These are phyloP conservation scores for Paramyrothecium sp. DNA, from an alignment of 2,329 filamentous ascomycete species.

Conservation along the genomic window DNA sequence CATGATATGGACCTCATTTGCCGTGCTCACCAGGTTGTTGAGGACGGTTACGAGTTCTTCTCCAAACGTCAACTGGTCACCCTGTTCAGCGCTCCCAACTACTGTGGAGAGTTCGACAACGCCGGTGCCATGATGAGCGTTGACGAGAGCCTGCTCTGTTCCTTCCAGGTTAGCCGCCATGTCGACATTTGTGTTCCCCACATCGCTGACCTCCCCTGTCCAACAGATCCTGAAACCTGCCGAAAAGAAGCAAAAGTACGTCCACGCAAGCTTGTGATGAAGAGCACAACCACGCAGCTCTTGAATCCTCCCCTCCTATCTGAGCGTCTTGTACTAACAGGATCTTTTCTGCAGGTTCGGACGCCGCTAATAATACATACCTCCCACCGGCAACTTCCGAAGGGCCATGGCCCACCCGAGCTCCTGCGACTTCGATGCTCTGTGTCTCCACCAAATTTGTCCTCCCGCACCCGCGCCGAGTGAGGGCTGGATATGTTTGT, in stretches of 20 bases:
- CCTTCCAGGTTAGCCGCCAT: slow-evolving; percentile 76
- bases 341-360: slow-evolving; percentile 85
- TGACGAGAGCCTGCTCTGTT: slow-evolving; percentile 96
- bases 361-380: slow-evolving; percentile 69
- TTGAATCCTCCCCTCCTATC: background rate
- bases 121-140: slow-evolving; percentile 99
- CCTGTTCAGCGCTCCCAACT: slow-evolving; percentile 96
- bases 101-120: slow-evolving; percentile 99
- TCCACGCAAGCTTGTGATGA: slow-evolving; percentile 61
- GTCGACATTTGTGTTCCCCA: background rate
- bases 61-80: slow-evolving; percentile 97
- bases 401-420: slow-evolving; percentile 11
- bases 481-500: slow-evolving; percentile 26
- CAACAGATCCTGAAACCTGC: slow-evolving; percentile 93
- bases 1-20: slow-evolving; percentile 99
- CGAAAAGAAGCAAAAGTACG: slow-evolving; percentile 99
- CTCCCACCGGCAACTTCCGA: background rate
- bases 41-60: slow-evolving; percentile 99
- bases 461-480: slow-evolving; percentile 23
- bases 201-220: background rate
- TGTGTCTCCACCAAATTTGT: slow-evolving; percentile 23
- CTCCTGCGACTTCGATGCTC: slow-evolving; percentile 18
- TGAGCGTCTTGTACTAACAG: slow-evolving; percentile 55
- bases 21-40: slow-evolving; percentile 96
- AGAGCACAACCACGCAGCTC: too few species aligned